Percentiles rank a stretch among this genome's conserved stretches.
Evolutionary conservation across 345 rosid species (phyloP).

Genomic region (Brassica cretica): DNA sequence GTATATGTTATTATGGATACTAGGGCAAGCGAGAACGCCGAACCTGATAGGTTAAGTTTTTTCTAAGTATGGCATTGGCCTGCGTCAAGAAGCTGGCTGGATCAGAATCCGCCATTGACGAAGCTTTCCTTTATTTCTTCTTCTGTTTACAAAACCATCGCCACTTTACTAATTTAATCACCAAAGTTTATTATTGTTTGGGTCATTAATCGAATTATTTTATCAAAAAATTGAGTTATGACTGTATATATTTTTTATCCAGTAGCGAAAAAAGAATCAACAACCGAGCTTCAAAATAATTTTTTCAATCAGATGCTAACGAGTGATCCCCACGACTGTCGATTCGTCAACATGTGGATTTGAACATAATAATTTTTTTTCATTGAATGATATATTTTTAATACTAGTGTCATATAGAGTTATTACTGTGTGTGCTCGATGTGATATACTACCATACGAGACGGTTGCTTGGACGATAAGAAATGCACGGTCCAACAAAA

Average conservation of each 20-base stretch:
- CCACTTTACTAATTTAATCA: no score
- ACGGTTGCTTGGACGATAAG: no score
- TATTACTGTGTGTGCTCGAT: no score
- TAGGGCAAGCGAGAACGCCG: neutral
- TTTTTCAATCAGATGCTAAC: neutral
- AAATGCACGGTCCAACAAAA: no score
- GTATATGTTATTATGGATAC: neutral
- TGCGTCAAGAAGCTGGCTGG: slow-evolving; percentile 64
- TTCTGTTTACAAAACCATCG: no score
- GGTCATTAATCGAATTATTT: no score
- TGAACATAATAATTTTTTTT: neutral
- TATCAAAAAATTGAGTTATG: no score
- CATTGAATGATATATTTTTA: neutral
- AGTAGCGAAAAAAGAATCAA: neutral
- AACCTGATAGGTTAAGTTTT: slow-evolving; percentile 89
- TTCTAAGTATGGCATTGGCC: slow-evolving; percentile 76
- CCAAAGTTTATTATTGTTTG: no score
- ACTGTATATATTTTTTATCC: no score
- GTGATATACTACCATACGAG: no score
- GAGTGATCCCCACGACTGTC: slow-evolving; percentile 18
- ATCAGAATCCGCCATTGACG: slow-evolving; percentile 50
- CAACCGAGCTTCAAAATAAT: neutral
- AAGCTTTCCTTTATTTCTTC: slow-evolving; percentile 11
- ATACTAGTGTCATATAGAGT: no score
- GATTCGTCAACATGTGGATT: neutral